Evolutionary conservation across 225 moss, liverwort and hornwort genomes (phyloP), one percentile per base, ranked within the genome.

Genomic region (Neckera pumila): DNA sequence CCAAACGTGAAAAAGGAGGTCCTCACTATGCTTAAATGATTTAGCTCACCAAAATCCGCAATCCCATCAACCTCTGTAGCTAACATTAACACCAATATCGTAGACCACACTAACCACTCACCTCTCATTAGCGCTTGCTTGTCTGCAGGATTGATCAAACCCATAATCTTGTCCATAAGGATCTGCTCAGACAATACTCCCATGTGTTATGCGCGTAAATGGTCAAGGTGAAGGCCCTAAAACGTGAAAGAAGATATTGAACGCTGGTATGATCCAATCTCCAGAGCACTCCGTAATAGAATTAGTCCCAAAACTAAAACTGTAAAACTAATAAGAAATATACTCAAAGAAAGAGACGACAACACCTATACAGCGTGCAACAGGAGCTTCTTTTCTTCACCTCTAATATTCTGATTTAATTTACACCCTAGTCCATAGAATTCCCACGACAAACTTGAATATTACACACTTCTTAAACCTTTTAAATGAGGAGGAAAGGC

Each of bases 81-180:
- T 74, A 74, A 74, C 27, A 71, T 71, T 54, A 58, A 25, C 53
- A 87, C 64, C 82, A 64, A 64, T 45, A 49, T 36, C 42, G 75
- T 57, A 31, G 81, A 49, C 58, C 66, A 43, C 83, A 79, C 22
- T 40, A 85, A 80, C 51, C 47, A 86, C 95, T 88, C 77, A 98
- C 98, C 97, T 87, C 95, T 98, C 84, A 87, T 83, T 57, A 95
- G 76, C 45, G 95, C 84, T 76, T 93, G 92, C 92, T 94, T 96
- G 82, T 97, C 99, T 76, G 91, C 83, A 79, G 99, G 96, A 83
- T 92, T 90, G 90, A 99, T 93, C 88, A 99, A 92, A 92, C 95
- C 96, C 96, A 97, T 95, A 88, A 99, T 99, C 93, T 99, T 99
- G 90, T 99, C 99, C 99, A 97, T 96, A 57, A 99, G 95, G 78